Base-by-base conservation (phyloP, 176 grass and related monocot genomes). In the Pharus latifolius region DNA sequence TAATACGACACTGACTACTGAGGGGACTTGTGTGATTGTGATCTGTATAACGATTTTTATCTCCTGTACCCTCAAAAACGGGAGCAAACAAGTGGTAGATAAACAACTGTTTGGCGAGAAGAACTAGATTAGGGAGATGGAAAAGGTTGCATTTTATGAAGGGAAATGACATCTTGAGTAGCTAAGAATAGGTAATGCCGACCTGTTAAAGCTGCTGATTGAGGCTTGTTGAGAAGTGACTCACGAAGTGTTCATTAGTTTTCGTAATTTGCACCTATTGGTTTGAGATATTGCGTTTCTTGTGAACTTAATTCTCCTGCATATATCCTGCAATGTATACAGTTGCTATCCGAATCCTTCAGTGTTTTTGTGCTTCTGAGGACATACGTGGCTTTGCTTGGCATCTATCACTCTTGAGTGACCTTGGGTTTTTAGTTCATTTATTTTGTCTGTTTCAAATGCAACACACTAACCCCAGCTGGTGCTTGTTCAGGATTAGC, bases 401-500 rank as follows among this genome's bases (percentile, higher is more conserved):
- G n/a, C n/a, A n/a, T n/a, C n/a, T n/a, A n/a, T n/a, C n/a, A n/a
- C n/a, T n/a, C n/a, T n/a, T n/a, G 29, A 51, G n/a, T 23, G n/a
- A 3, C 20, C 19, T 49, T 14, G 11, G 5, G 3, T 50, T 72
- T 37, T 63, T 51, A 67, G 15, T 60, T 52, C 6, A 59, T 15
- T 42, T 44, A 14, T 27, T 33, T 19, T 24, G 3, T 15, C 30
- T 58, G 10, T 54, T 51, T 35, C 28, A 33, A 25, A 55, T 17
- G 25, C 3, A 31, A 19, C 17, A 55, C 6, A n/a, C 62, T 80
- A 54, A 85, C 16, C 18, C 24, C 16, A 38, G 9, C 5, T 30
- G n/a, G 33, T 78, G 24, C 10, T 73, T 67, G 22, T 90, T 64
- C 87, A 94, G 95, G 84, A 72, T 51, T 19, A 60, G 80, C 49